phyloP scores from a whole-genome alignment of 805 yeast genomes.

The Nakazawaea pomicola region DNA sequence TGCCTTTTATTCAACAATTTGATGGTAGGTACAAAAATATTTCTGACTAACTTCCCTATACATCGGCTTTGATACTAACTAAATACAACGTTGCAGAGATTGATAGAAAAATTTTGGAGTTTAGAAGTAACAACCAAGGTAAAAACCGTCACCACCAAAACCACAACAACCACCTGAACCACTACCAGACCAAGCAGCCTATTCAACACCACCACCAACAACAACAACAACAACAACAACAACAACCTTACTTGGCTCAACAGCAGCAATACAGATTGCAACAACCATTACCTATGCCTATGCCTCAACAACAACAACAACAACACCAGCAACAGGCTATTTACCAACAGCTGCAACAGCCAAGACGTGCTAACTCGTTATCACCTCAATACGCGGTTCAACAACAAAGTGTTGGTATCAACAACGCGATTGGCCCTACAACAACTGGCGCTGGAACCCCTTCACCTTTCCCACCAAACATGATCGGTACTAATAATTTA shows the following conservation, averaged over 20 bases:
- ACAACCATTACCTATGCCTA: no score
- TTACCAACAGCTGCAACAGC: constrained; percentile 4
- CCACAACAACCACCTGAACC: constrained; percentile 8
- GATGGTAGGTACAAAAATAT: constrained; percentile 7
- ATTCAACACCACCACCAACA: neutral
- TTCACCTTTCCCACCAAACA: neutral
- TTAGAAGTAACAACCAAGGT: neutral
- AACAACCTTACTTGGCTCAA: neutral
- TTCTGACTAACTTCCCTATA: neutral
- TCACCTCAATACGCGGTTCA: constrained; percentile 10
- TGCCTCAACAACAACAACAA: constrained; percentile 11
- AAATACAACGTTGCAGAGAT: constrained; percentile 4
- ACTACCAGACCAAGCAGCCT: no score
- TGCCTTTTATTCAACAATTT: constrained; percentile 11
- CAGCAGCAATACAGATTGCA: constrained; percentile 1
- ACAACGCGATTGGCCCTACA: no score
- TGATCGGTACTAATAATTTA: constrained; percentile 2
- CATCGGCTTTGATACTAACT: no score
- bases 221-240: constrained; percentile 9
- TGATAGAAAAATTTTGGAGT: constrained; percentile 10
- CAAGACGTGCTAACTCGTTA: constrained; percentile 7
- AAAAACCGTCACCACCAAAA: neutral
- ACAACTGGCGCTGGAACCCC: neutral
- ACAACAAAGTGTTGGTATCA: no score
- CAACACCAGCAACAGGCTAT: neutral